A percentile compares a stretch with the other conserved stretches of the same genome.
These are phyloP conservation scores for Myriosclerotinia duriaeana DNA, from an alignment of 2,329 filamentous ascomycete genomes.

Conservation along the genomic window DNA sequence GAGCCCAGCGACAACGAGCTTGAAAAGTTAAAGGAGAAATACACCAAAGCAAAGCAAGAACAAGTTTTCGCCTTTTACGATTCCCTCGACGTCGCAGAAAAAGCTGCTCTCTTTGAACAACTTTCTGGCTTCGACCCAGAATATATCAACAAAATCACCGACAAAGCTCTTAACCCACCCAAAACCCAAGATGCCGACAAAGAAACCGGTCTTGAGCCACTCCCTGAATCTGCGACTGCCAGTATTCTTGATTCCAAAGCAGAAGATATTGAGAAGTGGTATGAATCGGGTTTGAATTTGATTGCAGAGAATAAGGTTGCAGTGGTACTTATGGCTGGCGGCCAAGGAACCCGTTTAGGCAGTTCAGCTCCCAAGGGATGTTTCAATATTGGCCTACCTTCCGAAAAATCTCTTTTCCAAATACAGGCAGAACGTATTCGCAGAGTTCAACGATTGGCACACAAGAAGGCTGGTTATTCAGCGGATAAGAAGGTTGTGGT, in stretches of 20 bases:
- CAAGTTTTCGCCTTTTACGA: conserved; percentile 90
- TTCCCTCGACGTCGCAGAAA: conserved; percentile 68
- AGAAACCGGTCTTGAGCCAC: conserved; percentile 66
- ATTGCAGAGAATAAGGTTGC: conserved; percentile 70
- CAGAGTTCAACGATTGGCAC: conserved; percentile 79
- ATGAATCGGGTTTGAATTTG: conserved; percentile 65
- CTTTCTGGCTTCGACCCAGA: conserved; percentile 77
- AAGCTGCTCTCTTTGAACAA: conserved; percentile 78
- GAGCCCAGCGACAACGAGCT: conserved; percentile 45
- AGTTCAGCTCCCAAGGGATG: conserved; percentile 96
- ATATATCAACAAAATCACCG: conserved; percentile 83
- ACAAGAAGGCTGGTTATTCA: conserved; percentile 61
- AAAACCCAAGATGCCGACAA: conserved; percentile 48
- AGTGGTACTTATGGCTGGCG: conserved; percentile 95
- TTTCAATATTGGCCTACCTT: conserved; percentile 93
- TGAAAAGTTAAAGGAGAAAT: conserved; percentile 64
- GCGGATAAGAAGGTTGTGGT: conserved; percentile 62
- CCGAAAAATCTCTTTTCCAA: conserved; percentile 93
- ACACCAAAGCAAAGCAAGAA: conserved; percentile 70
- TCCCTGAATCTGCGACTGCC: conserved; percentile 81
- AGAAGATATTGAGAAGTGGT: conserved; percentile 80
- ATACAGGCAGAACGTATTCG: conserved; percentile 93
- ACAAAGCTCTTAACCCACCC: conserved; percentile 77
- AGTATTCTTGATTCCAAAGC: conserved; percentile 87
- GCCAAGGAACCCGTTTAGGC: conserved; percentile 90